Percentiles rank a stretch among this genome's conserved stretches.
These are phyloP conservation scores for Tremellales sp. DNA, from an alignment of 1,284 basidiomycete species.

Conservation along the genomic window DNA sequence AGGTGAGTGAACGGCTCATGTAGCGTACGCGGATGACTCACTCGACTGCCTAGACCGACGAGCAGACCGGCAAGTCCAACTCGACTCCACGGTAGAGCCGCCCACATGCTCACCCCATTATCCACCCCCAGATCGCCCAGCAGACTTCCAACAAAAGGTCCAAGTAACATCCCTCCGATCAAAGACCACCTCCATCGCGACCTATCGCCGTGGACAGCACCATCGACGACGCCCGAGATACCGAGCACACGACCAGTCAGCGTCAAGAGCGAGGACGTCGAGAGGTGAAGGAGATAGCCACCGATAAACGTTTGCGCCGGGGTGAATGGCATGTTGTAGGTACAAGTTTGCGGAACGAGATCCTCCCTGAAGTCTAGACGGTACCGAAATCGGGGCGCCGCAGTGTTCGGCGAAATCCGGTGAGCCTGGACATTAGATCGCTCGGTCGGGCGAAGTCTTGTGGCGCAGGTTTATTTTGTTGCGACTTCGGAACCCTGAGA, in stretches of 20 bases:
- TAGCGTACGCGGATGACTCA: conserved; percentile 35
- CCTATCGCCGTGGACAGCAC: conserved; percentile 52
- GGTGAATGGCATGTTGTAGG: conserved; percentile 47
- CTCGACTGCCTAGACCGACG: conserved; percentile 62
- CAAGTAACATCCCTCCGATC: conserved; percentile 36
- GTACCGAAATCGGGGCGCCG: too few species aligned
- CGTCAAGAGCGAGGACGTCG: conserved; percentile 56
- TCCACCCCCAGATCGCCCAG: conserved; percentile 48
- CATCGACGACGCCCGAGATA: conserved; percentile 61
- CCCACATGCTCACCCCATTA: conserved; percentile 52
- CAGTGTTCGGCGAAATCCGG: too few species aligned
- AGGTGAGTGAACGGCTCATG: background rate
- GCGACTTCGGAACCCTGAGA: too few species aligned
- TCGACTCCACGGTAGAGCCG: conserved; percentile 30
- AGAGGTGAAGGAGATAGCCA: conserved; percentile 57
- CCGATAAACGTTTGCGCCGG: conserved; percentile 62
- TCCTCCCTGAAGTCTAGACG: too few species aligned
- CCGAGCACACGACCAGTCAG: conserved; percentile 62
- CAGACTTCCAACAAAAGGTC: conserved; percentile 21
- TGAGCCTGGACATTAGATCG: too few species aligned
- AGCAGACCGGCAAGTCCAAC: conserved; percentile 57
- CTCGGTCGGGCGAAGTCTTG: too few species aligned
- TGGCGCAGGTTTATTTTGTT: too few species aligned
- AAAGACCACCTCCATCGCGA: conserved; percentile 39
- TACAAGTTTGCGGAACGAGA: too few species aligned